These are phyloP conservation scores for Saccharomyces cerevisiae DNA, from an alignment of 805 yeast species.

Conservation along the genomic window DNA sequence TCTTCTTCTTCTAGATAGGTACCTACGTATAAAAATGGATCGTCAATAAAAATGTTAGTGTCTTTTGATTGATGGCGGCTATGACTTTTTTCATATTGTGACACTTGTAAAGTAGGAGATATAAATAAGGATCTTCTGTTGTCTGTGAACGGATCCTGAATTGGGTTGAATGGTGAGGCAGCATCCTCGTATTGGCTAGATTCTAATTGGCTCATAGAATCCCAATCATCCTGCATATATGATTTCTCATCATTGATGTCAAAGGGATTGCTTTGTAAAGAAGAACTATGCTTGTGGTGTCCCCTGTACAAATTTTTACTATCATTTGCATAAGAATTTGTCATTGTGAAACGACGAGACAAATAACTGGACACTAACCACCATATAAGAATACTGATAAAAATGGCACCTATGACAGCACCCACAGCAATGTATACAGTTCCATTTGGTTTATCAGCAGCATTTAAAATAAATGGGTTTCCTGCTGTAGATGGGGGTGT, in stretches of 20 bases:
- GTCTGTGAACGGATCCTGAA: conserved; percentile 17
- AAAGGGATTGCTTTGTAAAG: background rate
- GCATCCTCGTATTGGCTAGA: background rate
- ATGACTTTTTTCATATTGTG: conserved; percentile 37
- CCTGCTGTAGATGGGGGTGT: conserved; percentile 46
- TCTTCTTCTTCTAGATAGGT: background rate
- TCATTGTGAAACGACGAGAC: conserved; percentile 47
- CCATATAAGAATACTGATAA: conserved; percentile 45
- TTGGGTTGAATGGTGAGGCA: conserved; percentile 7
- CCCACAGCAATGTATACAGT: conserved; percentile 82
- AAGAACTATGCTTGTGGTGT: background rate
- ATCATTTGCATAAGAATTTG: conserved; percentile 1
- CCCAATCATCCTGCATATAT: background rate
- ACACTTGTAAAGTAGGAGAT: conserved; percentile 73
- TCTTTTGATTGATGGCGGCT: background rate
- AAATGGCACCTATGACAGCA: conserved; percentile 51
- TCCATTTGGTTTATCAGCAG: conserved; percentile 50
- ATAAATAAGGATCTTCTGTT: conserved; percentile 46
- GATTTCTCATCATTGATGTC: background rate
- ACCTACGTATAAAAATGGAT: background rate
- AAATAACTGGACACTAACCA: conserved; percentile 40
- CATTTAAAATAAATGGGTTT: conserved; percentile 57
- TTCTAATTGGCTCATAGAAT: background rate
- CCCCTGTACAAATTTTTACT: background rate
- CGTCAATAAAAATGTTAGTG: background rate